Conservation (phyloP, 1,139 yeast genomes). For the Candida sojae region DNA sequence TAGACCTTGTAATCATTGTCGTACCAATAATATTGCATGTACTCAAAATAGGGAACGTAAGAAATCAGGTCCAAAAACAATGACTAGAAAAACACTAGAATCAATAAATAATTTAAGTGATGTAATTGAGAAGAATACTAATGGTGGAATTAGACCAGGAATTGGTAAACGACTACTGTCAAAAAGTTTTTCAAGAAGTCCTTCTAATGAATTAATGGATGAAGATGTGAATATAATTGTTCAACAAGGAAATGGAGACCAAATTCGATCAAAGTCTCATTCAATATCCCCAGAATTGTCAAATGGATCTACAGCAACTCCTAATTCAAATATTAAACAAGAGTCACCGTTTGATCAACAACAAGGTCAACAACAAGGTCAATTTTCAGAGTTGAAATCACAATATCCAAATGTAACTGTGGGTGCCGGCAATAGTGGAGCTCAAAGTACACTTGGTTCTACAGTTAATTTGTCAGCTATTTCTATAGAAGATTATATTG, state of each 20-base stretch:
- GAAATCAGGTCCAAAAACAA: slow-evolving; percentile 46
- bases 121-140: slow-evolving; percentile 14
- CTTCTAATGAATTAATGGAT: slow-evolving; percentile 6
- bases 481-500: slow-evolving; percentile 13
- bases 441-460: background rate
- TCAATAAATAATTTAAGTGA: slow-evolving; percentile 31
- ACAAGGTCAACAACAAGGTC: background rate
- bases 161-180: slow-evolving; percentile 3
- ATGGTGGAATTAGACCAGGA: slow-evolving; percentile 3
- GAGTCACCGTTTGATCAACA: background rate
- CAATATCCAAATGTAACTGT: background rate
- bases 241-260: slow-evolving; percentile 1
- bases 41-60: slow-evolving; percentile 40
- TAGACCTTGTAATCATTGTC: slow-evolving; percentile 44
- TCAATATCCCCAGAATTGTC: slow-evolving; percentile 2
- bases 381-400: background rate
- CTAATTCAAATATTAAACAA: slow-evolving; percentile 1
- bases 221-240: background rate
- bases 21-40: slow-evolving; percentile 36
- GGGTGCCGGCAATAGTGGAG: background rate
- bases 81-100: slow-evolving; percentile 39
- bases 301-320: slow-evolving; percentile 1
- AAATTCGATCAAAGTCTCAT: background rate
- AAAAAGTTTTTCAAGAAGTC: slow-evolving; percentile 10
- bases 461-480: background rate